Evolutionary conservation across 805 yeast genomes (phyloP).

Genomic region (Metschnikowia henanensis): DNA sequence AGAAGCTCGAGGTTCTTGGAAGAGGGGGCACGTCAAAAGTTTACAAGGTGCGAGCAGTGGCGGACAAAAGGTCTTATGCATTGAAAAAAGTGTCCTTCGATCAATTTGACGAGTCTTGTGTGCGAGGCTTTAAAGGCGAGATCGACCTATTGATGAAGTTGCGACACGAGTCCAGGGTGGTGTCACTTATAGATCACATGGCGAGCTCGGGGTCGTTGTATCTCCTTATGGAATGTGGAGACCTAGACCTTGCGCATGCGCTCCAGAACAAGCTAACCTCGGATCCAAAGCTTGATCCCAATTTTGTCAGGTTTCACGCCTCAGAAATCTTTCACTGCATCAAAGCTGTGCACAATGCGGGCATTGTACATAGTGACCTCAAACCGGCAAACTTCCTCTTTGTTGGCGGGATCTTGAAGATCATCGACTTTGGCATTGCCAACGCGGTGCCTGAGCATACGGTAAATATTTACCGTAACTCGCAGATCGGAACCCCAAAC

Average conservation of each 20-base stretch:
- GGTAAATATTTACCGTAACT: slow-evolving; percentile 81
- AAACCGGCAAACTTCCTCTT: slow-evolving; percentile 69
- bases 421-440: slow-evolving; percentile 96
- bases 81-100: slow-evolving; percentile 79
- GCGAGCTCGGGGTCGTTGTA: slow-evolving; percentile 61
- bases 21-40: slow-evolving; percentile 94
- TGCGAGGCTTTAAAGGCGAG: slow-evolving; percentile 86
- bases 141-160: slow-evolving; percentile 70
- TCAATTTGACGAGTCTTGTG: slow-evolving; percentile 73
- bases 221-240: slow-evolving; percentile 94
- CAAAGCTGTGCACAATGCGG: slow-evolving; percentile 81
- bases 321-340: slow-evolving; percentile 81
- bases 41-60: slow-evolving; percentile 64
- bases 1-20: slow-evolving; percentile 76
- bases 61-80: slow-evolving; percentile 64
- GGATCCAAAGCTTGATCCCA: slow-evolving; percentile 51
- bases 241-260: slow-evolving; percentile 83
- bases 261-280: slow-evolving; percentile 55
- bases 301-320: slow-evolving; percentile 78
- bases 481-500: slow-evolving; percentile 93
- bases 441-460: slow-evolving; percentile 93
- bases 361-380: slow-evolving; percentile 81
- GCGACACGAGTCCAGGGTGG: slow-evolving; percentile 65
- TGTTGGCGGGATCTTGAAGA: slow-evolving; percentile 80
- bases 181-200: slow-evolving; percentile 73